Evolutionary conservation across 306 rosid species (phyloP), one percentile per base, ranked within the genome.

Genomic region (Dryas drummondii): DNA sequence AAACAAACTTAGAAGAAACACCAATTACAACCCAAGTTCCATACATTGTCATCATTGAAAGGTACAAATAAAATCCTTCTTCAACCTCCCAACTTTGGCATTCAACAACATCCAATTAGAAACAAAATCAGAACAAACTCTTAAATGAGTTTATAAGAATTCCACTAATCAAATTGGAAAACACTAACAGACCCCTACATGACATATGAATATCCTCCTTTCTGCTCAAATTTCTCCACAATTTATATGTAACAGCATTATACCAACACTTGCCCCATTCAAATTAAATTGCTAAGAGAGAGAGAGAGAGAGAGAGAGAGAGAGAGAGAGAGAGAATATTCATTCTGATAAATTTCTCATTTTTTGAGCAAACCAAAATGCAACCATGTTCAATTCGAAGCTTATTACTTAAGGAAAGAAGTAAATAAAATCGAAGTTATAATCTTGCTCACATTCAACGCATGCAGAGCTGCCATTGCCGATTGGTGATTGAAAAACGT

Each of bases 401-500:
- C 61, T n/a, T n/a, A 63, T 44, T 27, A 49, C 7, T 62, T 7
- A 11, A 56, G 22, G 51, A 64, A 56, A 66, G 13, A 65, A 15
- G 42, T 40, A 26, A 58, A 58, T 22, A 22, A 68, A 53, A 51
- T 52, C 16, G 4, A 49, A 61, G 45, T 22, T 42, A 78, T 19
- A 62, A 5, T 66, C 76, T 2, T n/a, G 9, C 97, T 91, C 72
- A 94, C 98, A 75, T 91, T 88, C 66, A 94, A 87, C 7, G 91
- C 74, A 65, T 87, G 96, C 78, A 94, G 78, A 4, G 98, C 93
- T 19, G 88, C 88, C 77, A 94, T 71, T 59, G 97, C 98, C 1
- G 97, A 85, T 71, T 84, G 97, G 72, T 94, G 97, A 80, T 90
- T 94, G 79, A 87, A 91, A 78, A 94, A 91, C 17, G 98, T 94